phyloP scores from a whole-genome alignment of 2,329 filamentous ascomycete genomes.

The Pseudonectria foliicola region DNA sequence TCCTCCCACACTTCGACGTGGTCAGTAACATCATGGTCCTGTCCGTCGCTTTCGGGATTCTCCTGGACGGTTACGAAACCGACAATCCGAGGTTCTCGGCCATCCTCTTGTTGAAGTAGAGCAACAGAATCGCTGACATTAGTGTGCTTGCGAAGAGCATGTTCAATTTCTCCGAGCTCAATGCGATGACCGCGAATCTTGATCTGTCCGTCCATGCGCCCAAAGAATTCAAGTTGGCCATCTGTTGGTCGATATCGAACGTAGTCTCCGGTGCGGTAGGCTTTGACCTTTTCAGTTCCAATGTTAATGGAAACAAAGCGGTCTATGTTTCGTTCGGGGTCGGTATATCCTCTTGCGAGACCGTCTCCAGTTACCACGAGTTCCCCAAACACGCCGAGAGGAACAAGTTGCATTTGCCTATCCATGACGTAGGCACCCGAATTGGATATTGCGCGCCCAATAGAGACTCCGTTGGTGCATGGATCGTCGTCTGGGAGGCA shows the following conservation, averaged over 20 bases:
- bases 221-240: conserved; percentile 20
- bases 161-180: conserved; percentile 21
- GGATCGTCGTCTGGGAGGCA: conserved; percentile 1
- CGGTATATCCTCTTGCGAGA: conserved; percentile 15
- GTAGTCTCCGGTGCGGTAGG: conserved; percentile 21
- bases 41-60: background rate
- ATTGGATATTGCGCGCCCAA: conserved; percentile 13
- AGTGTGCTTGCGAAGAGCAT: conserved; percentile 8
- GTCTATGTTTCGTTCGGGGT: conserved; percentile 4
- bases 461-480: conserved; percentile 10
- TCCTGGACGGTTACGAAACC: conserved; percentile 4
- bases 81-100: conserved; percentile 3
- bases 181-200: conserved; percentile 25
- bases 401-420: conserved; percentile 12
- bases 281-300: conserved; percentile 1
- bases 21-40: conserved; percentile 1
- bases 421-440: conserved; percentile 20
- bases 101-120: conserved; percentile 4
- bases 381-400: conserved; percentile 21
- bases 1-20: conserved; percentile 14
- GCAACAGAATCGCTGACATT: conserved; percentile 12
- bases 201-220: conserved; percentile 20
- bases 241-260: conserved; percentile 15
- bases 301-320: conserved; percentile 13
- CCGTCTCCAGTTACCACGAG: conserved; percentile 21